Evolutionary conservation across 2,329 filamentous ascomycete genomes (phyloP).

Genomic region (Stromatinia cepivora): DNA sequence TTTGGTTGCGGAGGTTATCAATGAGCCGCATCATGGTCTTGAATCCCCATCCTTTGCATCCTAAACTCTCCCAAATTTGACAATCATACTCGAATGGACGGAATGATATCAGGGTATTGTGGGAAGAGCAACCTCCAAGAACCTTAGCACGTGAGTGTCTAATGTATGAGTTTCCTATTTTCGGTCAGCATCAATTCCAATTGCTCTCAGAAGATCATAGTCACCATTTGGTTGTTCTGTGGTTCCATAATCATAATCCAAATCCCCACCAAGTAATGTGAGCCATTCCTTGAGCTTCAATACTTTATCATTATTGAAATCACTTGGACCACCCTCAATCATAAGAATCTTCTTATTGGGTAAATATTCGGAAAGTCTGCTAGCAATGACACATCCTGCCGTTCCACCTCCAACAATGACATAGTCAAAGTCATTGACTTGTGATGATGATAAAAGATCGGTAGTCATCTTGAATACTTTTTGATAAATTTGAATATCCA

Average conservation of each 20-base stretch:
- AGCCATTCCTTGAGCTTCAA: slow-evolving; percentile 87
- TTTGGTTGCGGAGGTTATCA: slow-evolving; percentile 84
- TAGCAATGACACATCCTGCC: slow-evolving; percentile 50
- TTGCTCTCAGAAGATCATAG: slow-evolving; percentile 47
- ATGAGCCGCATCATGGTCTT: slow-evolving; percentile 78
- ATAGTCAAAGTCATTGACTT: slow-evolving; percentile 47
- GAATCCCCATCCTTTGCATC: slow-evolving; percentile 84
- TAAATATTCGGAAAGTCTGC: slow-evolving; percentile 66
- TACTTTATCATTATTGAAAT: slow-evolving; percentile 85
- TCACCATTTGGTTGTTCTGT: slow-evolving; percentile 86
- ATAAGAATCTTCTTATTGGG: slow-evolving; percentile 78
- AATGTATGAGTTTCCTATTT: slow-evolving; percentile 80
- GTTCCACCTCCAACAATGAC: slow-evolving; percentile 54
- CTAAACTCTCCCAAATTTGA: slow-evolving; percentile 78
- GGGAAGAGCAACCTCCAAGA: slow-evolving; percentile 86
- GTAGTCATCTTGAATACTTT: slow-evolving; percentile 37
- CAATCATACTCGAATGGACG: slow-evolving; percentile 87
- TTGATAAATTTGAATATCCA: not conserved
- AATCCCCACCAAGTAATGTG: slow-evolving; percentile 76
- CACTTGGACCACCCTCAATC: slow-evolving; percentile 86
- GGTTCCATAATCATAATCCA: slow-evolving; percentile 90
- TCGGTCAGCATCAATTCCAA: slow-evolving; percentile 27
- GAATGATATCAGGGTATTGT: slow-evolving; percentile 94
- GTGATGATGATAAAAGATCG: slow-evolving; percentile 36
- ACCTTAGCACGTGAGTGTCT: slow-evolving; percentile 91